Evolutionary conservation across 495 filamentous ascomycete genomes (phyloP).

Genomic region (Aspergillus panamensis): DNA sequence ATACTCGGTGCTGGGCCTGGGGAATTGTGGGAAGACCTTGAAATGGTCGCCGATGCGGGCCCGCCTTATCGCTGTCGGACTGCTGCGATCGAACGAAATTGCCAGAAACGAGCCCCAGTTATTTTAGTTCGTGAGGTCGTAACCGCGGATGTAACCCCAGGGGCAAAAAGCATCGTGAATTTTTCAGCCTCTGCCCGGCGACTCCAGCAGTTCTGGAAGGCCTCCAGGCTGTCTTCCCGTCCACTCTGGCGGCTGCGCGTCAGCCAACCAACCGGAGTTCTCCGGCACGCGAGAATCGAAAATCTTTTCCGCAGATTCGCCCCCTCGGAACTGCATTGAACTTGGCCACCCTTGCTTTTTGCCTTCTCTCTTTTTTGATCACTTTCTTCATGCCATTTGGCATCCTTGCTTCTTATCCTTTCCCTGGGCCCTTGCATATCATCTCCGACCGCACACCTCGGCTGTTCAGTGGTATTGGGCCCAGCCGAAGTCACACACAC

Average conservation of each 20-base stretch:
- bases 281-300: slow-evolving; percentile 13
- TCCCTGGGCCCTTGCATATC: not conserved
- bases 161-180: too few species aligned
- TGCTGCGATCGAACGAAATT: slow-evolving; percentile 8
- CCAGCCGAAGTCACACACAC: not conserved
- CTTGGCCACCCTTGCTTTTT: not conserved
- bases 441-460: not conserved
- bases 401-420: not conserved
- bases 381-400: too few species aligned
- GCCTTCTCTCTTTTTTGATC: not conserved
- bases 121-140: slow-evolving; percentile 11
- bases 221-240: too few species aligned
- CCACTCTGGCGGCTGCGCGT: too few species aligned
- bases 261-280: slow-evolving; percentile 18
- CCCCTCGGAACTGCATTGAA: not conserved
- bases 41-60: slow-evolving; percentile 19
- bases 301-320: slow-evolving; percentile 1
- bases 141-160: slow-evolving; percentile 37
- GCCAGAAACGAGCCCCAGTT: slow-evolving; percentile 8
- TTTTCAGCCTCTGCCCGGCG: slow-evolving; percentile 24
- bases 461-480: not conserved
- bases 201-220: too few species aligned
- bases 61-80: slow-evolving; percentile 19
- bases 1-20: slow-evolving; percentile 17
- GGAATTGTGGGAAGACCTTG: not conserved